Percentiles rank a stretch among this genome's conserved stretches.
Evolutionary conservation across 768 basidiomycete genomes (phyloP).

Genomic region (Hericium coralloides): DNA sequence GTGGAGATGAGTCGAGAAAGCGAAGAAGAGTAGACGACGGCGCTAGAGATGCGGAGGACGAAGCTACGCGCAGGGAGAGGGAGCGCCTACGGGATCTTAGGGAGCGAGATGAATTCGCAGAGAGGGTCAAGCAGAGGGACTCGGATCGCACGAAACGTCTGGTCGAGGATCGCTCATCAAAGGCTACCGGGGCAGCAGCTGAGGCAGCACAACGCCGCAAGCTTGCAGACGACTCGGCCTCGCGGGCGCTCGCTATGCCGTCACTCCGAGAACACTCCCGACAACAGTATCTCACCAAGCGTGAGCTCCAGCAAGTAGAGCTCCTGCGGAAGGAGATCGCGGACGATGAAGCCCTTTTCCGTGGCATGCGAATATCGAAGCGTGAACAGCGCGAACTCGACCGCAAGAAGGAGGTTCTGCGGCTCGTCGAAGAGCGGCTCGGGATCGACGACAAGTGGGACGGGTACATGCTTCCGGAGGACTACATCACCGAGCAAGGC

Average conservation of each 20-base stretch:
- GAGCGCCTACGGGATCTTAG: slow-evolving; percentile 71
- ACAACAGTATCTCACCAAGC: slow-evolving; percentile 93
- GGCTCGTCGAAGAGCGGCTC: slow-evolving; percentile 87
- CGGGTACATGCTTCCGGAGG: slow-evolving; percentile 94
- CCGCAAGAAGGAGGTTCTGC: slow-evolving; percentile 84
- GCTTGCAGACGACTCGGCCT: slow-evolving; percentile 56
- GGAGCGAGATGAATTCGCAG: slow-evolving; percentile 91
- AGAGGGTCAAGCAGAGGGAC: slow-evolving; percentile 78
- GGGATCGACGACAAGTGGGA: slow-evolving; percentile 94
- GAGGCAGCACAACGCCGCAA: slow-evolving; percentile 77
- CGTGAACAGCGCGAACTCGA: slow-evolving; percentile 76
- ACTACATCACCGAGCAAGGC: slow-evolving; percentile 97
- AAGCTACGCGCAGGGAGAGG: slow-evolving; percentile 57
- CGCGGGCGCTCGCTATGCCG: slow-evolving; percentile 45
- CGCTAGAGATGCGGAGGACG: slow-evolving; percentile 55
- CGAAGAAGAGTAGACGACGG: slow-evolving; percentile 45
- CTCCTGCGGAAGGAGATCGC: slow-evolving; percentile 86
- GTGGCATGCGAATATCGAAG: slow-evolving; percentile 85
- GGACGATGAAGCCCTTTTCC: slow-evolving; percentile 87
- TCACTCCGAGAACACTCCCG: slow-evolving; percentile 82
- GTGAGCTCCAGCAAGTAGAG: slow-evolving; percentile 94
- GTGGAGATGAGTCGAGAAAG: slow-evolving; percentile 70
- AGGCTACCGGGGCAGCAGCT: slow-evolving; percentile 59
- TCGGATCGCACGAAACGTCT: slow-evolving; percentile 81
- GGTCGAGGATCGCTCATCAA: slow-evolving; percentile 86